Conservation (phyloP, 345 rosid species). For the Salix dunnii region DNA sequence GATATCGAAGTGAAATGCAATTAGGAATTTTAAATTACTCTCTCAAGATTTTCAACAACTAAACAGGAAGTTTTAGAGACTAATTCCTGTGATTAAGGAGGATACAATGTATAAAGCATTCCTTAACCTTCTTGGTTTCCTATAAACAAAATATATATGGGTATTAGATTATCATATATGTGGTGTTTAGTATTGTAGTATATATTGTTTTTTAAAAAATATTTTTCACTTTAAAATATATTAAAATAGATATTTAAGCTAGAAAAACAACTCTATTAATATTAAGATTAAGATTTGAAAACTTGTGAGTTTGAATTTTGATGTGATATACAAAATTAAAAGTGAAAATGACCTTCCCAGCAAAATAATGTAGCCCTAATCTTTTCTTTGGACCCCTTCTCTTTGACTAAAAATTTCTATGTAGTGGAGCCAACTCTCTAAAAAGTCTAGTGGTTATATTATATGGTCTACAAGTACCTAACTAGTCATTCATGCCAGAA, state of each 20-base stretch:
- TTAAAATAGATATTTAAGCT: neutral
- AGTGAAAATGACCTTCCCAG: constrained; percentile 13
- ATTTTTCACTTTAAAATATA: neutral
- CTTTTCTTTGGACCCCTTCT: neutral
- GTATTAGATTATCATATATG: accelerated
- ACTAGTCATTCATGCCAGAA: neutral
- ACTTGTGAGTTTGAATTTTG: neutral
- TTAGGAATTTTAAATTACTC: neutral
- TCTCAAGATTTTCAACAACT: neutral
- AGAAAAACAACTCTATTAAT: neutral
- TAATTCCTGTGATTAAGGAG: neutral
- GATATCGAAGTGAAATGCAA: neutral
- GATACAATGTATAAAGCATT: neutral
- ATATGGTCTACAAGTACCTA: neutral
- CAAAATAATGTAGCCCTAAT: constrained; percentile 10
- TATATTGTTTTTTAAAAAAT: no score
- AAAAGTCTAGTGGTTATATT: constrained; percentile 1
- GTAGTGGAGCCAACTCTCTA: constrained; percentile 3
- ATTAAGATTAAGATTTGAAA: neutral
- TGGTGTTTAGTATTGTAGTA: no score
- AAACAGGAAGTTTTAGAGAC: neutral
- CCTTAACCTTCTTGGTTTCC: neutral
- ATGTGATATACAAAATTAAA: neutral
- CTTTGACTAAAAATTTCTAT: neutral
- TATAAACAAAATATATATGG: neutral